Evolutionary conservation across 768 basidiomycete species (phyloP).

Genomic region (Tephrocybe sp.): DNA sequence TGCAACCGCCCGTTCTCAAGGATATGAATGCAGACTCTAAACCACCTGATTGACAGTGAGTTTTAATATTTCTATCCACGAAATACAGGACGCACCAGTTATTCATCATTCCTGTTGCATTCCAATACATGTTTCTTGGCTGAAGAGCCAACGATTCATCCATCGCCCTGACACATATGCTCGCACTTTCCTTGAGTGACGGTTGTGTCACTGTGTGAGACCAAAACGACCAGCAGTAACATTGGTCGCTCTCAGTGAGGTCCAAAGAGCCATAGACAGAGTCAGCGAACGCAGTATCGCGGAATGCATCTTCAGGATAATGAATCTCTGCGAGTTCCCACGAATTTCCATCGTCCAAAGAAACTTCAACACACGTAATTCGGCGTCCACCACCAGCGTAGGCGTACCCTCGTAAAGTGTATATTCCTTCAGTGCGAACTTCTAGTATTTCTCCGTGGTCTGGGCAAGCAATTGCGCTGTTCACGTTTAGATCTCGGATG

Average conservation of each 20-base stretch:
- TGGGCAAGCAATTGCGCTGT: slow-evolving; percentile 56
- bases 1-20: slow-evolving; percentile 31
- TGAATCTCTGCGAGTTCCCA: slow-evolving; percentile 44
- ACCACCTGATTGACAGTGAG: slow-evolving; percentile 43
- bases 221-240: slow-evolving; percentile 69
- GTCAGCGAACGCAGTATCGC: slow-evolving; percentile 33
- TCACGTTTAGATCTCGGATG: slow-evolving; percentile 59
- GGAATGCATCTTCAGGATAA: slow-evolving; percentile 54
- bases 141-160: slow-evolving; percentile 54
- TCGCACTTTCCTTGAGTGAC: slow-evolving; percentile 32
- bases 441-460: slow-evolving; percentile 50
- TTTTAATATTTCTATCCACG: not conserved
- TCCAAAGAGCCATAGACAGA: slow-evolving; percentile 50
- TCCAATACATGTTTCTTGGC: slow-evolving; percentile 59
- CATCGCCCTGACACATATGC: slow-evolving; percentile 51
- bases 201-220: slow-evolving; percentile 33
- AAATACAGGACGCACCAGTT: slow-evolving; percentile 40
- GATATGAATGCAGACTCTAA: slow-evolving; percentile 49
- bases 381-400: slow-evolving; percentile 63
- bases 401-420: slow-evolving; percentile 55
- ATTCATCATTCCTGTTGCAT: slow-evolving; percentile 64
- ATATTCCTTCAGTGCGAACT: slow-evolving; percentile 23
- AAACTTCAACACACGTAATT: slow-evolving; percentile 57
- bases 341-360: slow-evolving; percentile 49
- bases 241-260: slow-evolving; percentile 45